These are phyloP conservation scores for Tolypocladium endophyticum DNA, from an alignment of 2,329 filamentous ascomycete genomes.

Conservation along the genomic window DNA sequence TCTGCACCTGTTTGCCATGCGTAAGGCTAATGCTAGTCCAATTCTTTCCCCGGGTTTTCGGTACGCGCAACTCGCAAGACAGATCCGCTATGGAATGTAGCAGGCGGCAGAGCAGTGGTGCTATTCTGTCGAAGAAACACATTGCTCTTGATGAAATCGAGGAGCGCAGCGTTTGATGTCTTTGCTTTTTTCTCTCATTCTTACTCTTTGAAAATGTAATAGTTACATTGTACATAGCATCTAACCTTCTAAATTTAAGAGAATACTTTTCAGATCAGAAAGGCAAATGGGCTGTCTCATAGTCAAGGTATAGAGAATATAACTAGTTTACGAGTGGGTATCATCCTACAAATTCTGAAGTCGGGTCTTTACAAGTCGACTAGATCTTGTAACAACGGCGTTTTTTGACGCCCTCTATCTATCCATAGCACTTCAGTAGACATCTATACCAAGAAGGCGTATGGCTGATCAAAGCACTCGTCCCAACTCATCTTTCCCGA, in stretches of 20 bases:
- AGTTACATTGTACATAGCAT: too few species aligned
- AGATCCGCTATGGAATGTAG: not conserved
- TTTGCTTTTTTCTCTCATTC: too few species aligned
- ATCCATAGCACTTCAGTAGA: too few species aligned
- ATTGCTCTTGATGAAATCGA: not conserved
- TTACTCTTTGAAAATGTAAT: too few species aligned
- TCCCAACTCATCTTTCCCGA: constrained; percentile 3
- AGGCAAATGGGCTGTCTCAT: too few species aligned
- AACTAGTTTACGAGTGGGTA: not conserved
- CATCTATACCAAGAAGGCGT: not conserved
- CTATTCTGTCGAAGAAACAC: not conserved
- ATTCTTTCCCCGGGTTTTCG: not conserved
- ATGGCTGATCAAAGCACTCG: constrained; percentile 4
- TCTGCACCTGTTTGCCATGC: not conserved
- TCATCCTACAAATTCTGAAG: not conserved
- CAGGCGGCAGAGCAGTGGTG: not conserved
- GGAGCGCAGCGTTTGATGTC: not conserved
- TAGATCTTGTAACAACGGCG: not conserved
- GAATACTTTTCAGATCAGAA: too few species aligned
- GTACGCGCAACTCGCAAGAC: not conserved
- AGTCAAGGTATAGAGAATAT: not conserved
- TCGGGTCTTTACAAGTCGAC: not conserved
- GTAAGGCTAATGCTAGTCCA: not conserved
- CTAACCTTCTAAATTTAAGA: too few species aligned
- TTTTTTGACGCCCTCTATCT: not conserved